Base-by-base conservation (phyloP, 2,329 filamentous ascomycete genomes). In the Ophiostoma tasmaniense region DNA sequence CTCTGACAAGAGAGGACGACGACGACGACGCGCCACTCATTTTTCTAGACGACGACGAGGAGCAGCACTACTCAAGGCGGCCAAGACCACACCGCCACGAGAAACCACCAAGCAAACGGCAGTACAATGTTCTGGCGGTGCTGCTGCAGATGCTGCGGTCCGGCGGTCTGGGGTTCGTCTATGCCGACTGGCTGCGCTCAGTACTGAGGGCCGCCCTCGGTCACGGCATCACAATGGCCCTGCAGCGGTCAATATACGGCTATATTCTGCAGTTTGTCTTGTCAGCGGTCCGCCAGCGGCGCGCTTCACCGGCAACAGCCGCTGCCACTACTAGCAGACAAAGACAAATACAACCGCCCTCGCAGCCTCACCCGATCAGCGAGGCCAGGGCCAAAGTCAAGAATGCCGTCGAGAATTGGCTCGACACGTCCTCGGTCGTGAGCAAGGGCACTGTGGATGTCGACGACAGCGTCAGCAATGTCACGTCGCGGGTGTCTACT, bases 161-260 rank as follows among this genome's bases (percentile, higher is more conserved):
- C 0, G 91, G 96, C 75, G 93, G 93, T 0, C 71, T 89, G 0
- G 76, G 76, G 3, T 89, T 88, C 0, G 79, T 96, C 10, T 97
- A 96, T 75, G 86, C 90, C 66, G 93, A 92, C 5, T 80, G 96
- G 0, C 83, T 83, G 17, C 90, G 88, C 4, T 91, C 96, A 78
- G 82, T 96, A 2, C 78, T 93, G 10, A 93, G 93, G 74, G 90
- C 90, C 0, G 96, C 96, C 79, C 89, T 97, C 74, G 89, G 87
- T 28, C 92, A 97, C 74, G 93, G 93, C 0, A 84, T 93, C 67
- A 94, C 92, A 0, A 96, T 96, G 91, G 80, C 94, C 68, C 87
- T 91, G 70, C 97, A 97, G 78, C 91, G 94, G 69, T 80, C 85
- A 5, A 85, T 95, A 10, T 91, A 96, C 76, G 82, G 85, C 35